phyloP scores from a whole-genome alignment of 371 early-diverging fungal species.

The Mucor racemosus region DNA sequence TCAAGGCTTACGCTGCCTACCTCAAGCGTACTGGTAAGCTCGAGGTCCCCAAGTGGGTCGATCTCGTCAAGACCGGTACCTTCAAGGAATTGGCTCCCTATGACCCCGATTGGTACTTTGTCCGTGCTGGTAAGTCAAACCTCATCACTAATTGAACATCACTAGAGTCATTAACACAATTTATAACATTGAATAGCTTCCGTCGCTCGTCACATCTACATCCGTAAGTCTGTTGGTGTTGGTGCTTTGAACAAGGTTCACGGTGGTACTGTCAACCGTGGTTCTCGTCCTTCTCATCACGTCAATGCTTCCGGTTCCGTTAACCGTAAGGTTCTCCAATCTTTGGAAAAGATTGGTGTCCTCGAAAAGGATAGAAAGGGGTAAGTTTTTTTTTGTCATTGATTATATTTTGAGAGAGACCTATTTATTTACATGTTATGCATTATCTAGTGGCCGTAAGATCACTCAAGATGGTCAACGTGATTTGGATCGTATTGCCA shows the following conservation, averaged over 20 bases:
- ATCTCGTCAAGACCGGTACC: conserved; percentile 95
- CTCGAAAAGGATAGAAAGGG: conserved; percentile 88
- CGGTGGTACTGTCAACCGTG: conserved; percentile 92
- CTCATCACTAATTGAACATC: background rate
- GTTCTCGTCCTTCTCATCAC: conserved; percentile 91
- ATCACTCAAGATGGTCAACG: conserved; percentile 84
- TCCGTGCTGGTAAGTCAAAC: conserved; percentile 79
- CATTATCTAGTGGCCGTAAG: conserved; percentile 71
- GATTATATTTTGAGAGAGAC: too few species aligned
- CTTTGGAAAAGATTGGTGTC: conserved; percentile 95
- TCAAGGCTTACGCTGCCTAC: conserved; percentile 96
- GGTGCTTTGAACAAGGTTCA: conserved; percentile 91
- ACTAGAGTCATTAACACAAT: background rate
- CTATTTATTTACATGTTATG: background rate
- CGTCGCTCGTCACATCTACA: conserved; percentile 96
- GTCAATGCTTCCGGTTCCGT: conserved; percentile 86
- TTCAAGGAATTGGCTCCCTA: conserved; percentile 95
- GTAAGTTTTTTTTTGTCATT: conserved; percentile 42
- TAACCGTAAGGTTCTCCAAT: conserved; percentile 92
- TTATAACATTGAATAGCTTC: conserved; percentile 61
- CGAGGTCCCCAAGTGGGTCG: conserved; percentile 97
- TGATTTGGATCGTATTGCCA: conserved; percentile 83
- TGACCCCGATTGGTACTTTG: conserved; percentile 98
- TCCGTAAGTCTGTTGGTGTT: conserved; percentile 90
- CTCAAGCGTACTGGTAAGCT: conserved; percentile 97